Percentiles rank a stretch among this genome's conserved stretches.
Conservation (phyloP, 305 asterid genomes). For the Petunia hybrid region DNA sequence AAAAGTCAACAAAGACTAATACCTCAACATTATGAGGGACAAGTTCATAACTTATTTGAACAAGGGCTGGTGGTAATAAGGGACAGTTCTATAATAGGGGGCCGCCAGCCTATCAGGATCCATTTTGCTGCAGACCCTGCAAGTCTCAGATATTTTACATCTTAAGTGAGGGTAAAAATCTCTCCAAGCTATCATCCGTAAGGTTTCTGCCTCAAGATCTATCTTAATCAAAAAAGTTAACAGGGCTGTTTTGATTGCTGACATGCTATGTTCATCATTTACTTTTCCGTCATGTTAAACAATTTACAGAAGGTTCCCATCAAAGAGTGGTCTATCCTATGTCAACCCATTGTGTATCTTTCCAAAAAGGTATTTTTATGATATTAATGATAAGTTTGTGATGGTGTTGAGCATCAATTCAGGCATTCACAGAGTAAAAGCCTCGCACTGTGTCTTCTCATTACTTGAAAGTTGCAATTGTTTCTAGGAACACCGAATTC, state of each 20-base stretch:
- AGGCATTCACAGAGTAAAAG: constrained; percentile 8
- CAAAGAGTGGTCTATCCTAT: too few relatives aligned
- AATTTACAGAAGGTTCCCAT: constrained; percentile 22
- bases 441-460: neutral
- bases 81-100: neutral
- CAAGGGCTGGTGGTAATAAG: constrained; percentile 5
- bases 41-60: constrained; percentile 6
- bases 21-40: constrained; percentile 20
- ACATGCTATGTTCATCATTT: neutral
- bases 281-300: neutral
- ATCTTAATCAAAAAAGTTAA: constrained; percentile 11
- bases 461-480: neutral
- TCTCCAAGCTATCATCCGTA: neutral
- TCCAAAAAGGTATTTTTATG: neutral
- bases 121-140: neutral
- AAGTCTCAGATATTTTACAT: neutral
- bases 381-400: constrained; percentile 18
- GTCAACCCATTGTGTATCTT: too few relatives aligned
- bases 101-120: neutral
- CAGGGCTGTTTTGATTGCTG: constrained; percentile 10
- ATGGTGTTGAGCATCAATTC: neutral
- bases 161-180: neutral
- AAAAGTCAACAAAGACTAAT: neutral
- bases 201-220: constrained; percentile 2
- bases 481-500: neutral